Evolutionary conservation across 805 yeast genomes (phyloP).

Genomic region (Spathaspora gorwiae): DNA sequence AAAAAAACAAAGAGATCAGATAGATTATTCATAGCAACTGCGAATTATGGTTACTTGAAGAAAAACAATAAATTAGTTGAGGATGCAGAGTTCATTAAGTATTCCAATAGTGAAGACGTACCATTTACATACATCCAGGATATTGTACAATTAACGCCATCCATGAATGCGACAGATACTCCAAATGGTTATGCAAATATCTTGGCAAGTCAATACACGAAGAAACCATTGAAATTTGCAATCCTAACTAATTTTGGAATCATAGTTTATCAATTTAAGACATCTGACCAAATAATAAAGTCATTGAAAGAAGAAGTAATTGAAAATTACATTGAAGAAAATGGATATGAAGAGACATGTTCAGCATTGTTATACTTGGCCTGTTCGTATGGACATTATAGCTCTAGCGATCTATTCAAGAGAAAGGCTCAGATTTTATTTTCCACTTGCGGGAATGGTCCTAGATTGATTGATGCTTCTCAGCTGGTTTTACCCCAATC

Average conservation of each 20-base stretch:
- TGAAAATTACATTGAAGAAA: conserved; percentile 65
- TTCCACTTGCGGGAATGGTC: conserved; percentile 51
- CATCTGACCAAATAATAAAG: conserved; percentile 76
- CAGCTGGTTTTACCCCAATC: conserved; percentile 3
- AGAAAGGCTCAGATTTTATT: conserved; percentile 48
- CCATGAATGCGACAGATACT: conserved; percentile 64
- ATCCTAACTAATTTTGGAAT: conserved; percentile 78
- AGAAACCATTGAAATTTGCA: conserved; percentile 66
- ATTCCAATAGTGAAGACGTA: conserved; percentile 16
- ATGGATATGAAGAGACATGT: conserved; percentile 87
- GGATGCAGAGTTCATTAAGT: conserved; percentile 67
- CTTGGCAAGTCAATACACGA: conserved; percentile 79
- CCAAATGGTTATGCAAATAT: conserved; percentile 84
- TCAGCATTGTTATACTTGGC: conserved; percentile 82
- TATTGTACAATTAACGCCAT: conserved; percentile 64
- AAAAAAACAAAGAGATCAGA: conserved; percentile 41
- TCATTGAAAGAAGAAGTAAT: conserved; percentile 62
- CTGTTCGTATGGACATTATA: conserved; percentile 56
- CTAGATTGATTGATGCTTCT: conserved; percentile 31
- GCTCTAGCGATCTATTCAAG: conserved; percentile 45
- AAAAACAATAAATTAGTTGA: conserved; percentile 69
- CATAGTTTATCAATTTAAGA: conserved; percentile 68
- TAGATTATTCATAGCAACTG: conserved; percentile 66
- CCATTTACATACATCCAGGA: conserved; percentile 52
- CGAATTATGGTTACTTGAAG: conserved; percentile 82